Conservation (phyloP, 768 basidiomycete species). For the Dentipellis fragilis region DNA sequence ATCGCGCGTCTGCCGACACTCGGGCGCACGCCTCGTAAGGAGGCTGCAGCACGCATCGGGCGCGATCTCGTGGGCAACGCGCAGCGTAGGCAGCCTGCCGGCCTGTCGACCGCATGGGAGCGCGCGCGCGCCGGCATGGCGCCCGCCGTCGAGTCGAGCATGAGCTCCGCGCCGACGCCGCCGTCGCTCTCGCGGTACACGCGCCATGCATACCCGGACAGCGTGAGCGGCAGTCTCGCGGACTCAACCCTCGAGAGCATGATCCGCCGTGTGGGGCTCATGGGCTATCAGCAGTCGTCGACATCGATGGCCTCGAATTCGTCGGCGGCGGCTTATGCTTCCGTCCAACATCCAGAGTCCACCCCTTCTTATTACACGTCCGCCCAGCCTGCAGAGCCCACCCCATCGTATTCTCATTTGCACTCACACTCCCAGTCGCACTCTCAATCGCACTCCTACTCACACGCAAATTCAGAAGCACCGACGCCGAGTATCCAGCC, state of each 20-base stretch:
- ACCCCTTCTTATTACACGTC: too few species aligned
- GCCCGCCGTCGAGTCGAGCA: constrained; percentile 37
- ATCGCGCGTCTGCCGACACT: constrained; percentile 24
- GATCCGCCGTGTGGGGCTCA: constrained; percentile 51
- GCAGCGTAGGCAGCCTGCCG: not conserved
- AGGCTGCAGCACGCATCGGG: constrained; percentile 62
- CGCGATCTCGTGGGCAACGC: constrained; percentile 47
- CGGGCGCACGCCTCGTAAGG: constrained; percentile 60
- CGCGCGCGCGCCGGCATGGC: not conserved
- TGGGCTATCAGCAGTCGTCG: constrained; percentile 1
- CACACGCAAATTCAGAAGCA: not conserved
- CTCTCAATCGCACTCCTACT: not conserved
- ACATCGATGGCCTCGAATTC: not conserved
- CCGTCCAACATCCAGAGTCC: too few species aligned
- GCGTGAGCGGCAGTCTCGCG: constrained; percentile 10
- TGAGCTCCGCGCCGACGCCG: constrained; percentile 60
- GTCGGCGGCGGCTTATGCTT: too few species aligned
- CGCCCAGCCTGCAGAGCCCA: too few species aligned
- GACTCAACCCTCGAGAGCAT: constrained; percentile 61
- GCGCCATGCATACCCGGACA: constrained; percentile 25
- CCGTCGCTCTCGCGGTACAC: constrained; percentile 64
- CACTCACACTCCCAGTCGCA: not conserved
- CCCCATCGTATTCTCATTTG: not conserved
- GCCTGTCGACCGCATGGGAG: not conserved
- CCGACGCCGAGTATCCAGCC: not conserved